These are phyloP conservation scores for Logfia minima DNA, from an alignment of 129 eudicot species.

Conservation along the genomic window DNA sequence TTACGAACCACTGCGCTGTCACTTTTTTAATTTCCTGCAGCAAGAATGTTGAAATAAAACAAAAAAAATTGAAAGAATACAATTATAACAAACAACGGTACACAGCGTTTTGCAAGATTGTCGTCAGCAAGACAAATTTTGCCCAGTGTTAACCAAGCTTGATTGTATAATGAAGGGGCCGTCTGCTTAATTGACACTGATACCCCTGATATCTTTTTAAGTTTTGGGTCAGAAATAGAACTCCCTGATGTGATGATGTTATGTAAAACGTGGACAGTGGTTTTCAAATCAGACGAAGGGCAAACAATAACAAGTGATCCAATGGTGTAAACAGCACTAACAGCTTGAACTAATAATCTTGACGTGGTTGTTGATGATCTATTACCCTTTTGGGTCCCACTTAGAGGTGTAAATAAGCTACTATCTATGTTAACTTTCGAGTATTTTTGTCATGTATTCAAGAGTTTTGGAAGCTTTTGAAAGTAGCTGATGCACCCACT, in stretches of 20 bases:
- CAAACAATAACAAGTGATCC: conserved; percentile 81
- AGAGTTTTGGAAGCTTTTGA: conserved; percentile 65
- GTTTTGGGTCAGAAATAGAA: conserved; percentile 45
- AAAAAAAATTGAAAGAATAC: neutral
- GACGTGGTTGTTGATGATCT: conserved; percentile 44
- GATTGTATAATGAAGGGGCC: conserved; percentile 79
- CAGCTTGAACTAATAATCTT: conserved; percentile 44
- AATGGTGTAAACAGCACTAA: conserved; percentile 76
- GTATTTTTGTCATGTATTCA: conserved; percentile 60
- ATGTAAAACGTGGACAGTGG: conserved; percentile 61
- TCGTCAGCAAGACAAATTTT: conserved; percentile 98
- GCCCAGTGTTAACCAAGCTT: conserved; percentile 93
- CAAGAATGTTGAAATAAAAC: conserved; percentile 23
- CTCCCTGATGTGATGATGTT: conserved; percentile 75
- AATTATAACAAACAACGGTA: conserved; percentile 53
- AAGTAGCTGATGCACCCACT: conserved; percentile 72
- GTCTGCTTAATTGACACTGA: conserved; percentile 51
- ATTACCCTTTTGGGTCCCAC: conserved; percentile 36
- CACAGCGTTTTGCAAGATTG: conserved; percentile 88
- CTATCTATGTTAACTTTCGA: conserved; percentile 41
- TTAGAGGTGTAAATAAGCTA: conserved; percentile 58
- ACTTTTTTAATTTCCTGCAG: conserved; percentile 89
- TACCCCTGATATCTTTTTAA: conserved; percentile 41
- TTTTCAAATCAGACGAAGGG: conserved; percentile 60
- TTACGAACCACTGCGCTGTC: conserved; percentile 80